Evolutionary conservation across 2,329 filamentous ascomycete genomes (phyloP).

Genomic region (Zymoseptoria crescenta): DNA sequence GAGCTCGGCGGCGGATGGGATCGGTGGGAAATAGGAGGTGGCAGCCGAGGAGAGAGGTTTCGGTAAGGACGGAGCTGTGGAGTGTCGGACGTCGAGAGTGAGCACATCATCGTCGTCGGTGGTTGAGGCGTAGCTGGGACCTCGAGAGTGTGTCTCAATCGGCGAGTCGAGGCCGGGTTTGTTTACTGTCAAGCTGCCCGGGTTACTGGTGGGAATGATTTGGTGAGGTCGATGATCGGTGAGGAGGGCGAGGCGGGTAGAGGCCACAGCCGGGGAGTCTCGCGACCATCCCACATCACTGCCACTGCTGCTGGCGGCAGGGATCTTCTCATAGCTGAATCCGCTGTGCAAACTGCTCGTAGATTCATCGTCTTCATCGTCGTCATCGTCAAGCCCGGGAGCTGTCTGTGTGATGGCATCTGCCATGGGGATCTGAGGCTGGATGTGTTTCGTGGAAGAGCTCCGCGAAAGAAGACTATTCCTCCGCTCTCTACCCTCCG

Average conservation of each 20-base stretch:
- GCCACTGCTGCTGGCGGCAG: conserved; percentile 23
- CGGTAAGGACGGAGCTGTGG: conserved; percentile 7
- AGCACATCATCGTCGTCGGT: conserved; percentile 78
- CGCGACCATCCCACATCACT: conserved; percentile 20
- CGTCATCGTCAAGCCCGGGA: not conserved
- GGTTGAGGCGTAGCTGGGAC: conserved; percentile 57
- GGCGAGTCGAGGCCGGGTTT: conserved; percentile 21
- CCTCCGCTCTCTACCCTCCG: conserved; percentile 50
- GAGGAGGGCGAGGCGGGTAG: conserved; percentile 22
- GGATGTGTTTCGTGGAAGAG: conserved; percentile 24
- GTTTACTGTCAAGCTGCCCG: conserved; percentile 4
- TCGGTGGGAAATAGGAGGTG: conserved; percentile 24
- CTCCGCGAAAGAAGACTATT: conserved; percentile 30
- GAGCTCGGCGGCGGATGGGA: conserved; percentile 9
- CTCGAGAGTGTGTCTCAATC: conserved; percentile 32
- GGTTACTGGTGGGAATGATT: conserved; percentile 4
- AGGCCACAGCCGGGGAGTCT: conserved; percentile 23
- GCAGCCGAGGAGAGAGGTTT: conserved; percentile 18
- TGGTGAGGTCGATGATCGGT: conserved; percentile 18
- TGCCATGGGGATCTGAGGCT: conserved; percentile 15
- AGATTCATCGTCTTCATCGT: conserved; percentile 13
- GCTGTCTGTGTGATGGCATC: conserved; percentile 6
- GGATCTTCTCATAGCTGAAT: conserved; percentile 33
- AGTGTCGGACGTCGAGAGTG: conserved; percentile 45
- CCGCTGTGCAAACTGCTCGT: conserved; percentile 15